A percentile compares a stretch with the other conserved stretches of the same genome.
Evolutionary conservation across 2,329 filamentous ascomycete genomes (phyloP).

Genomic region (Thielaviopsis ethacetica): DNA sequence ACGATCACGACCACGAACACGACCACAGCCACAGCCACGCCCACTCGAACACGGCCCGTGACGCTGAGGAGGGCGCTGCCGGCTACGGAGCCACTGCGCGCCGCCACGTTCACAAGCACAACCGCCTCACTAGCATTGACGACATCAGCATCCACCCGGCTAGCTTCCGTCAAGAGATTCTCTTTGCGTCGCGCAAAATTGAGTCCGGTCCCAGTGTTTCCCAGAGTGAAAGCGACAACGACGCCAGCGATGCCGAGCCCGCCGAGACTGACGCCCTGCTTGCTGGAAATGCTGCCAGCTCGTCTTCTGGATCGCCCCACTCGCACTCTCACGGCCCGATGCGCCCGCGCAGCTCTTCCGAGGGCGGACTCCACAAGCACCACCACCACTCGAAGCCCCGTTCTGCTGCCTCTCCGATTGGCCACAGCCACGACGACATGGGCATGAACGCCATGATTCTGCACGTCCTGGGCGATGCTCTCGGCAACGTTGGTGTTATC

Average conservation of each 20-base stretch:
- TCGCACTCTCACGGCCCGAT: conserved; percentile 15
- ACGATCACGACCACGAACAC: conserved; percentile 29
- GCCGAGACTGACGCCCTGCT: conserved; percentile 33
- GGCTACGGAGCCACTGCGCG: conserved; percentile 20
- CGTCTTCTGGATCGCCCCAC: conserved; percentile 12
- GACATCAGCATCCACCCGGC: conserved; percentile 77
- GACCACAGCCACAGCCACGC: conserved; percentile 21
- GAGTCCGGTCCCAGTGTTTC: conserved; percentile 22
- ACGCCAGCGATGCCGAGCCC: conserved; percentile 18
- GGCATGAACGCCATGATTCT: conserved; percentile 83
- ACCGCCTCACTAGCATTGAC: conserved; percentile 47
- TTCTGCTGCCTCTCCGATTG: conserved; percentile 37
- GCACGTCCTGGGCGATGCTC: conserved; percentile 64
- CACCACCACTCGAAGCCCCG: conserved; percentile 73
- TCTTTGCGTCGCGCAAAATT: conserved; percentile 40
- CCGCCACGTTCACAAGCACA: conserved; percentile 23
- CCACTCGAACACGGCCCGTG: conserved; percentile 16
- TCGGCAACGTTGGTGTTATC: conserved; percentile 79
- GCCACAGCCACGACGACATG: conserved; percentile 73
- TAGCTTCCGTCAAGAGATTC: conserved; percentile 83
- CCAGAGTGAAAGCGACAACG: conserved; percentile 27
- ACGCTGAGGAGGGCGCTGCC: conserved; percentile 32
- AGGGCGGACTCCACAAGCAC: conserved; percentile 38
- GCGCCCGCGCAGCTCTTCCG: conserved; percentile 28
- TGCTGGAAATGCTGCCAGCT: conserved; percentile 21